phyloP scores from a whole-genome alignment of 805 yeast species.

The Metschnikowia lachancei region DNA sequence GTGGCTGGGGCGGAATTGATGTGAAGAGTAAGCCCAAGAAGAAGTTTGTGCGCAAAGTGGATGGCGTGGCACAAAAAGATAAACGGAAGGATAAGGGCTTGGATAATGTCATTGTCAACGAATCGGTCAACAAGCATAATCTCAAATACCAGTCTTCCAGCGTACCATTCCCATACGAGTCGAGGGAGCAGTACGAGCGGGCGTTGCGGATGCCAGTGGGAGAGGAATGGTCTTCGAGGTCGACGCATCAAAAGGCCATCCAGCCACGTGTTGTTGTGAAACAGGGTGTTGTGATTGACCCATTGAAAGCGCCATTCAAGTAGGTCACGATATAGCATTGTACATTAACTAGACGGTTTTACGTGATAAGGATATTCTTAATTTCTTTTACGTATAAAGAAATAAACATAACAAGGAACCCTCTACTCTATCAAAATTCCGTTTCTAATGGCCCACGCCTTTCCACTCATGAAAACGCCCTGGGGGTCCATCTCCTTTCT shows the following conservation, averaged over 20 bases:
- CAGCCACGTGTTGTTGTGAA: slow-evolving; percentile 86
- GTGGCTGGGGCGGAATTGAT: slow-evolving; percentile 85
- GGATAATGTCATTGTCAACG: slow-evolving; percentile 85
- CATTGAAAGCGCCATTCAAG: slow-evolving; percentile 81
- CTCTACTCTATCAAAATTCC: slow-evolving; percentile 50
- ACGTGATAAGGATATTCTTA: no score
- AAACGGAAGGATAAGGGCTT: slow-evolving; percentile 75
- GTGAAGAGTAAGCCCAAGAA: slow-evolving; percentile 43
- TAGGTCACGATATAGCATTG: slow-evolving; percentile 18
- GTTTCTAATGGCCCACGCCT: slow-evolving; percentile 78
- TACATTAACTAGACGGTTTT: no score
- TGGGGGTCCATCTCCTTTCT: slow-evolving; percentile 75
- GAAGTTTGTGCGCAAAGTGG: slow-evolving; percentile 64
- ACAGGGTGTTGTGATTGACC: slow-evolving; percentile 88
- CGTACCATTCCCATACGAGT: slow-evolving; percentile 96
- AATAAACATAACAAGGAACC: no score
- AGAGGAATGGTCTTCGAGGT: slow-evolving; percentile 91
- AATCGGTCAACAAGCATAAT: slow-evolving; percentile 78
- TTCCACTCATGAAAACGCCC: slow-evolving; percentile 74
- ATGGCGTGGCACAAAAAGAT: slow-evolving; percentile 71
- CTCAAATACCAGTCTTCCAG: slow-evolving; percentile 79
- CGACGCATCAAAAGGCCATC: slow-evolving; percentile 80
- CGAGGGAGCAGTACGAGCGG: slow-evolving; percentile 91
- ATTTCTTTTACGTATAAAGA: no score
- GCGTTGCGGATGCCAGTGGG: slow-evolving; percentile 94